These are phyloP conservation scores for Scenedesmus sp. DNA, from an alignment of 163 green algal genomes.

Conservation along the genomic window DNA sequence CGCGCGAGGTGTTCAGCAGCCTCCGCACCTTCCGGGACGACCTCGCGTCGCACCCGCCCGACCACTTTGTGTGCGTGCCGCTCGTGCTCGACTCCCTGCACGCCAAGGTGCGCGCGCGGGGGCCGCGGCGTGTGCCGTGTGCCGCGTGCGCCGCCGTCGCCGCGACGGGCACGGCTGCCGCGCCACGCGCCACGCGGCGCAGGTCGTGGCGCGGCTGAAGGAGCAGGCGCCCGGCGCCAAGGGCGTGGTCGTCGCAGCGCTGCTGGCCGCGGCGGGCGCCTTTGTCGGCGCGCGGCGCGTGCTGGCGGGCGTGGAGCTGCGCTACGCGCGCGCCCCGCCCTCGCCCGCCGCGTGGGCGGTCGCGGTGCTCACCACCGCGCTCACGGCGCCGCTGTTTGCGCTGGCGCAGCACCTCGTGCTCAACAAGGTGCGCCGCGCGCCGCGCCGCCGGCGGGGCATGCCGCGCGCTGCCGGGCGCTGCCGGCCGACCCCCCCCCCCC, in stretches of 20 bases:
- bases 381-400: constrained; percentile 71
- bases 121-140: not conserved
- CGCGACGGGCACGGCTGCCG: not conserved
- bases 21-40: constrained; percentile 85
- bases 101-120: constrained; percentile 55
- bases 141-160: too few species aligned
- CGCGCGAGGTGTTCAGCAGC: constrained; percentile 61
- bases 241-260: constrained; percentile 61
- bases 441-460: too few species aligned
- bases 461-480: too few species aligned
- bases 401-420: constrained; percentile 73
- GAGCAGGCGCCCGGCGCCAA: constrained; percentile 54
- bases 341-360: constrained; percentile 5
- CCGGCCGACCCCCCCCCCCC: too few species aligned
- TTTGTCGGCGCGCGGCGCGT: constrained; percentile 45
- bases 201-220: constrained; percentile 76
- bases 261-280: constrained; percentile 70
- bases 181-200: not conserved
- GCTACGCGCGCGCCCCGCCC: constrained; percentile 54
- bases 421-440: constrained; percentile 55
- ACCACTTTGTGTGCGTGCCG: constrained; percentile 93
- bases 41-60: constrained; percentile 68
- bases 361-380: constrained; percentile 23
- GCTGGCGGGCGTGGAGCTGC: constrained; percentile 61
- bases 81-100: constrained; percentile 93